phyloP scores from a whole-genome alignment of 805 yeast species.

The Metschnikowia continentalis region DNA sequence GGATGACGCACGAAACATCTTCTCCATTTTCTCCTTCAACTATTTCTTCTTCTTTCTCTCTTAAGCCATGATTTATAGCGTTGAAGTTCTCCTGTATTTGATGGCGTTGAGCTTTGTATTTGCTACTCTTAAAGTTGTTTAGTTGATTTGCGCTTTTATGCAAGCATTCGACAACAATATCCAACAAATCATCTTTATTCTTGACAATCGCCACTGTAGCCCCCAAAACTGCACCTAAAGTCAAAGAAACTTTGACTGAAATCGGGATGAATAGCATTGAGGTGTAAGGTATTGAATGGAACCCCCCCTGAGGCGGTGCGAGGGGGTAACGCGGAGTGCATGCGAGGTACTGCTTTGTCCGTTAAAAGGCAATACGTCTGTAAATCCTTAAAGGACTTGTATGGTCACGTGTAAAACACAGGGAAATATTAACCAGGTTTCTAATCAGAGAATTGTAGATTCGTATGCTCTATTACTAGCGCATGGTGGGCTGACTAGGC shows the following conservation, averaged over 20 bases:
- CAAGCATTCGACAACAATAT: neutral
- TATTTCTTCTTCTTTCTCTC: neutral
- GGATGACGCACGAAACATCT: neutral
- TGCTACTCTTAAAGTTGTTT: neutral
- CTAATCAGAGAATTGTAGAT: too few species aligned
- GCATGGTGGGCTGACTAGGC: too few species aligned
- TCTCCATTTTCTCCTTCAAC: neutral
- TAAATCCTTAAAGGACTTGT: too few species aligned
- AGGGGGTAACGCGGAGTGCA: neutral
- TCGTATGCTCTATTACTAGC: too few species aligned
- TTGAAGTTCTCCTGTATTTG: neutral
- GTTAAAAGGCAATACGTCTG: neutral
- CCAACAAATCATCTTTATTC: conserved; percentile 2
- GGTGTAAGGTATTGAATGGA: neutral
- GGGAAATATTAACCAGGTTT: too few species aligned
- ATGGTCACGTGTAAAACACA: too few species aligned
- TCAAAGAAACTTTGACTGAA: neutral
- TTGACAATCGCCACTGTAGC: neutral
- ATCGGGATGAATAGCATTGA: neutral
- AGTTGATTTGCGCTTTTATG: neutral
- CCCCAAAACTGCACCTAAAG: neutral
- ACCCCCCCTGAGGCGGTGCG: neutral
- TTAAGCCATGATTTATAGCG: too few species aligned
- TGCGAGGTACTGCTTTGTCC: neutral
- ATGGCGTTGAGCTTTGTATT: neutral